Percentiles rank a stretch among this genome's conserved stretches.
Evolutionary conservation across 805 yeast genomes (phyloP).

Genomic region (Cephaloascus albidus): DNA sequence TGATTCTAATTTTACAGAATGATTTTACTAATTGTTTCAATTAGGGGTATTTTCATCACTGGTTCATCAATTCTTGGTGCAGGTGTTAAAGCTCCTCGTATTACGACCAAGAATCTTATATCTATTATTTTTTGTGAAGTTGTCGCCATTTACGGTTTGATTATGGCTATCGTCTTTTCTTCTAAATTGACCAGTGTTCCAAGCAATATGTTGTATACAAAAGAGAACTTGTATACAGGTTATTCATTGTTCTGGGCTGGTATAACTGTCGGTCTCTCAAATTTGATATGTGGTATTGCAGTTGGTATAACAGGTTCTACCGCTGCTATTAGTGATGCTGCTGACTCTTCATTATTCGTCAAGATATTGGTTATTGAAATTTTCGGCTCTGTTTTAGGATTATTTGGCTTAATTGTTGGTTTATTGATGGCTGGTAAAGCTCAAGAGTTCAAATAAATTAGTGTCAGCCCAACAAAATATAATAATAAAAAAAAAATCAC

Average conservation of each 20-base stretch:
- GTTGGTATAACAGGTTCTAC: slow-evolving; percentile 98
- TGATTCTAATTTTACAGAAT: neutral
- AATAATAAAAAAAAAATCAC: neutral
- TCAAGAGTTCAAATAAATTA: slow-evolving; percentile 57
- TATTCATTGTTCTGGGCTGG: slow-evolving; percentile 98
- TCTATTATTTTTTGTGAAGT: slow-evolving; percentile 98
- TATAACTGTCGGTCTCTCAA: slow-evolving; percentile 85
- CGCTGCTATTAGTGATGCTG: slow-evolving; percentile 98
- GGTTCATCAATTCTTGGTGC: slow-evolving; percentile 95
- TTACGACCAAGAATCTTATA: slow-evolving; percentile 93
- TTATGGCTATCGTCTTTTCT: slow-evolving; percentile 95
- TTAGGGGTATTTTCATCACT: slow-evolving; percentile 78
- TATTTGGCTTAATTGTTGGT: slow-evolving; percentile 94
- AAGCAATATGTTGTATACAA: slow-evolving; percentile 54
- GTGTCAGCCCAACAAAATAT: neutral
- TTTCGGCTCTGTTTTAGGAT: slow-evolving; percentile 92
- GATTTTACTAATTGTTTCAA: neutral
- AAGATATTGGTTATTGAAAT: slow-evolving; percentile 95
- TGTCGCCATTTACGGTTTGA: slow-evolving; percentile 95
- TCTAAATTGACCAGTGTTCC: slow-evolving; percentile 73
- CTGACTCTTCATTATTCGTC: slow-evolving; percentile 89
- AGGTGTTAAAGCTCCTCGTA: slow-evolving; percentile 95
- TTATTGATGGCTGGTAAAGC: slow-evolving; percentile 96
- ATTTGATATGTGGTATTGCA: slow-evolving; percentile 92
- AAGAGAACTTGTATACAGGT: slow-evolving; percentile 87